A percentile compares a stretch with the other conserved stretches of the same genome.
Evolutionary conservation across 2,329 filamentous ascomycete genomes (phyloP).

Genomic region (Didymella pomorum): DNA sequence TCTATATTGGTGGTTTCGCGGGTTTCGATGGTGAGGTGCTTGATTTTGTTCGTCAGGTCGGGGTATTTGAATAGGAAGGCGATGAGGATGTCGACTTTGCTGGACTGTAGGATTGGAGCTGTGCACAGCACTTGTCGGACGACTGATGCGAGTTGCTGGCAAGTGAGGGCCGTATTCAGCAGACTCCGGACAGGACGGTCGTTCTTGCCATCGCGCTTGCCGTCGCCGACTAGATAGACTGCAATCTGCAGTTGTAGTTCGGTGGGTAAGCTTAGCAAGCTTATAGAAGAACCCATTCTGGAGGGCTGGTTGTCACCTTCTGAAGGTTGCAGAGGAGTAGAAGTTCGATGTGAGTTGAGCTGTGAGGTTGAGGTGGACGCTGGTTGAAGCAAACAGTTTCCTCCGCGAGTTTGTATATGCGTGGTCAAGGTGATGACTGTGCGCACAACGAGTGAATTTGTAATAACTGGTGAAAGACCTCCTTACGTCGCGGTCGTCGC

Average conservation of each 20-base stretch:
- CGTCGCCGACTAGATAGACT: background rate
- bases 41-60: background rate
- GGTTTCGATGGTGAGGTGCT: constrained; percentile 9
- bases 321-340: background rate
- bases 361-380: background rate
- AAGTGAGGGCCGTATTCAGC: constrained; percentile 1
- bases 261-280: background rate
- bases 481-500: background rate
- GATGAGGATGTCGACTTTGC: constrained; percentile 8
- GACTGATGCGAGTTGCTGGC: background rate
- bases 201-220: background rate
- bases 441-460: constrained; percentile 1
- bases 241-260: constrained; percentile 6
- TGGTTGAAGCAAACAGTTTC: background rate
- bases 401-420: background rate
- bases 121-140: constrained; percentile 4
- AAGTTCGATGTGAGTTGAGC: background rate
- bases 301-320: background rate
- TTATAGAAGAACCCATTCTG: background rate
- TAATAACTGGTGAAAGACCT: constrained; percentile 2
- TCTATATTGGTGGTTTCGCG: constrained; percentile 3
- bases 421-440: background rate
- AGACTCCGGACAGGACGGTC: background rate
- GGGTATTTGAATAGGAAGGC: constrained; percentile 4
- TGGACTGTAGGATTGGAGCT: constrained; percentile 7